A percentile compares a stretch with the other conserved stretches of the same genome.
phyloP scores from a whole-genome alignment of 495 filamentous ascomycete genomes.

The Penicillium cinerascens region DNA sequence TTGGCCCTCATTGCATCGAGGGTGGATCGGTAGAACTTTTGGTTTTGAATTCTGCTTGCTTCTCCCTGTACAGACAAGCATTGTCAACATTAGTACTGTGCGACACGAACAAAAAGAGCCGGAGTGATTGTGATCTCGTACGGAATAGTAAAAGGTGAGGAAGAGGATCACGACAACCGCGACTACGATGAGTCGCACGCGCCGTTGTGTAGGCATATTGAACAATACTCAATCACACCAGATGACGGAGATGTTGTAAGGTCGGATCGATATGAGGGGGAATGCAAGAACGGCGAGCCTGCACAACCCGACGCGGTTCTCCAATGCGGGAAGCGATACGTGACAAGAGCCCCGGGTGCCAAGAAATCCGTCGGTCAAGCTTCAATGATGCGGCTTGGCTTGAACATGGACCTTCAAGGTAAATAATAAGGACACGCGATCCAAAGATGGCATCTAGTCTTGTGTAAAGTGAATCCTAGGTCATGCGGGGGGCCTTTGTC shows the following conservation, averaged over 20 bases:
- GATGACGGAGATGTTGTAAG: not conserved
- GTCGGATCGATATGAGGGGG: not conserved
- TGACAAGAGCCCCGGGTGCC: conserved; percentile 3
- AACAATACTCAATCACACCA: not conserved
- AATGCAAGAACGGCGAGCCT: not conserved
- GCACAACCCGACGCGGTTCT: conserved; percentile 1
- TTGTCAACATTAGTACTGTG: not conserved
- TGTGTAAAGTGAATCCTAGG: not conserved
- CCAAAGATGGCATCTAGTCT: not conserved
- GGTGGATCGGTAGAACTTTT: conserved; percentile 49
- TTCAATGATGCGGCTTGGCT: conserved; percentile 4
- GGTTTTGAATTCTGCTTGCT: conserved; percentile 39
- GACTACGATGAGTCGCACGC: conserved; percentile 58
- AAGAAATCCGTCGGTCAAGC: conserved; percentile 8
- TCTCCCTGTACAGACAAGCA: conserved; percentile 34
- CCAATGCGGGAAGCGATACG: conserved; percentile 4
- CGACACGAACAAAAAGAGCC: too few relatives aligned
- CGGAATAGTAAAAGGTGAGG: conserved; percentile 61
- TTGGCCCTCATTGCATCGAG: conserved; percentile 46
- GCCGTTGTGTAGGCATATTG: conserved; percentile 69
- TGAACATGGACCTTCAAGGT: not conserved
- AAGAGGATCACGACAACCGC: conserved; percentile 54
- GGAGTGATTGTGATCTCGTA: conserved; percentile 17
- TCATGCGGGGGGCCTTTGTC: not conserved
- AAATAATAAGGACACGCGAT: not conserved